These are phyloP conservation scores for Sporothrix mexicana DNA, from an alignment of 2,329 filamentous ascomycete species.

Conservation along the genomic window DNA sequence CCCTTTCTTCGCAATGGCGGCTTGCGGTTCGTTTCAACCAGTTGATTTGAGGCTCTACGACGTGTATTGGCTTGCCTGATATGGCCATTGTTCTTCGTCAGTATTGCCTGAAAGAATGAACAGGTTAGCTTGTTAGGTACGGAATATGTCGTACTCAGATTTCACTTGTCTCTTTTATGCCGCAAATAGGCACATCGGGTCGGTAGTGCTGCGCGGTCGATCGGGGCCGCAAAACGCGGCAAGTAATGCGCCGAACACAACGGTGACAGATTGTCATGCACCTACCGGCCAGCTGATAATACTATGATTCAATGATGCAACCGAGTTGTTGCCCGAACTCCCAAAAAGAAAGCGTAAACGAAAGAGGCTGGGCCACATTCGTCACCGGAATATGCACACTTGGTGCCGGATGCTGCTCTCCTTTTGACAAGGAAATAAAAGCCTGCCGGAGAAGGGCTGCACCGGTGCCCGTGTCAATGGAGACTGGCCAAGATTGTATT, in stretches of 20 bases:
- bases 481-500: background rate
- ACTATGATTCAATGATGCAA: slow-evolving; percentile 11
- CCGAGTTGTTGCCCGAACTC: background rate
- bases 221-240: background rate
- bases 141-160: too few relatives aligned
- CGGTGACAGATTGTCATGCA: background rate
- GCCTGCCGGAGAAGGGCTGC: slow-evolving; percentile 5
- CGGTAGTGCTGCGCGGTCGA: background rate
- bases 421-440: background rate
- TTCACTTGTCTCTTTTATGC: background rate
- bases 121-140: too few relatives aligned
- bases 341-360: background rate
- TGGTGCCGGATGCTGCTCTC: background rate
- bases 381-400: background rate
- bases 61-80: too few relatives aligned
- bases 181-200: background rate
- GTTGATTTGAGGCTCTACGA: background rate
- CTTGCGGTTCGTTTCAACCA: background rate
- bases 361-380: background rate
- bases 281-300: background rate
- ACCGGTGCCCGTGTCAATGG: background rate
- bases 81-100: background rate
- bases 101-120: background rate
- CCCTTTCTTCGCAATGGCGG: background rate
- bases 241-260: slow-evolving; percentile 7